A percentile compares a stretch with the other conserved stretches of the same genome.
Evolutionary conservation across 352 stramenopile genomes (phyloP).

Genomic region (Phytophthora pisi): DNA sequence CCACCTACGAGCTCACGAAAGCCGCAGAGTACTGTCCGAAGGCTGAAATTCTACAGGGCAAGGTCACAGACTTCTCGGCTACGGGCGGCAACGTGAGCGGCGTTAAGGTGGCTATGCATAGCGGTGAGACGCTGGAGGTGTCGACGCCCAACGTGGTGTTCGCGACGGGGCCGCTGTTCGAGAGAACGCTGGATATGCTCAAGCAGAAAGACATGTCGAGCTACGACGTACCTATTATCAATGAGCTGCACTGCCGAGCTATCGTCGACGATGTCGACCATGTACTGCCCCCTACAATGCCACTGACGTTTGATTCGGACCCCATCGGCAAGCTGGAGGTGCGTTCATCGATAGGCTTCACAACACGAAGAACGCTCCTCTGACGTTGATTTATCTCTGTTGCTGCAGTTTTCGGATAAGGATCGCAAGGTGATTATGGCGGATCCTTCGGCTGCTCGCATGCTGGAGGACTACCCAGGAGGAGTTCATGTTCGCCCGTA

Average conservation of each 20-base stretch:
- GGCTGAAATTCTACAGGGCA: constrained; percentile 58
- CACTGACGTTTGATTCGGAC: constrained; percentile 79
- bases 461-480: constrained; percentile 68
- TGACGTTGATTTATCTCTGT: neutral
- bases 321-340: constrained; percentile 69
- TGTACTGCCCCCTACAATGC: constrained; percentile 56
- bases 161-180: constrained; percentile 69
- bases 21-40: constrained; percentile 67
- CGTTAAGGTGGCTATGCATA: constrained; percentile 56
- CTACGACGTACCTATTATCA: constrained; percentile 69
- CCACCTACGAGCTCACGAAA: constrained; percentile 72
- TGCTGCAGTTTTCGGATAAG: constrained; percentile 53
- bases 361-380: neutral
- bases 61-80: constrained; percentile 65
- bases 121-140: constrained; percentile 61
- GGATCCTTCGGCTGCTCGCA: constrained; percentile 43
- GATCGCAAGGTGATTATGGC: constrained; percentile 48
- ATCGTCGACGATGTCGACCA: constrained; percentile 70
- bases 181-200: constrained; percentile 67
- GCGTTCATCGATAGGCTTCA: neutral
- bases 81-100: constrained; percentile 56
- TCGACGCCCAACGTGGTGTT: constrained; percentile 73
- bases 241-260: constrained; percentile 74
- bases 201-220: constrained; percentile 56
- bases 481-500: constrained; percentile 78